Evolutionary conservation across 768 basidiomycete genomes (phyloP).

Genomic region (Butyriboletus loyo): DNA sequence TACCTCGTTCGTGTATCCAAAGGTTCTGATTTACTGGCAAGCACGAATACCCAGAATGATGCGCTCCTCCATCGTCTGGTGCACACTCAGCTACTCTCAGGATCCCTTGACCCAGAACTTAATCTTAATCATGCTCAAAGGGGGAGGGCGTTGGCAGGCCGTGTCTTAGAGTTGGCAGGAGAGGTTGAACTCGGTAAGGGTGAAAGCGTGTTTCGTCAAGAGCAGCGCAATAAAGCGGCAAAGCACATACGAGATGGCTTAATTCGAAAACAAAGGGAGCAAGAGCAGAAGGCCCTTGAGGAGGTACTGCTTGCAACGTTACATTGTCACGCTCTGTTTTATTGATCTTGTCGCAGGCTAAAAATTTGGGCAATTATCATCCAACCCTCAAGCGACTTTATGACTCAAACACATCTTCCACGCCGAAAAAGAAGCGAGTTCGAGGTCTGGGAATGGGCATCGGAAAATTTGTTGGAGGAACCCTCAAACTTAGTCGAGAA

Average conservation of each 20-base stretch:
- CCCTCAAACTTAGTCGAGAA: constrained; percentile 57
- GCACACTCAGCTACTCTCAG: constrained; percentile 77
- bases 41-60: constrained; percentile 76
- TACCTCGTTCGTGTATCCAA: background rate
- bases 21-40: constrained; percentile 27
- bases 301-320: constrained; percentile 48
- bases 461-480: constrained; percentile 69
- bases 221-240: constrained; percentile 67
- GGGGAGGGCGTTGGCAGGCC: constrained; percentile 72
- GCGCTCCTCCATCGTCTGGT: constrained; percentile 73
- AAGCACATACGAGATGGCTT: constrained; percentile 74
- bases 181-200: constrained; percentile 72
- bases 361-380: constrained; percentile 82
- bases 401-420: constrained; percentile 33
- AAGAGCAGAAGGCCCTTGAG: constrained; percentile 53
- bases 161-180: constrained; percentile 70
- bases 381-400: constrained; percentile 71
- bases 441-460: constrained; percentile 77
- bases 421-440: constrained; percentile 45
- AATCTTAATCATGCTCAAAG: constrained; percentile 63
- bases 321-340: background rate
- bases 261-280: constrained; percentile 55
- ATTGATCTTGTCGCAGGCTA: constrained; percentile 51
- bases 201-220: constrained; percentile 54
- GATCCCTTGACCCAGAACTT: constrained; percentile 62